Conservation (phyloP, 345 rosid species). For the Linum lewisii region DNA sequence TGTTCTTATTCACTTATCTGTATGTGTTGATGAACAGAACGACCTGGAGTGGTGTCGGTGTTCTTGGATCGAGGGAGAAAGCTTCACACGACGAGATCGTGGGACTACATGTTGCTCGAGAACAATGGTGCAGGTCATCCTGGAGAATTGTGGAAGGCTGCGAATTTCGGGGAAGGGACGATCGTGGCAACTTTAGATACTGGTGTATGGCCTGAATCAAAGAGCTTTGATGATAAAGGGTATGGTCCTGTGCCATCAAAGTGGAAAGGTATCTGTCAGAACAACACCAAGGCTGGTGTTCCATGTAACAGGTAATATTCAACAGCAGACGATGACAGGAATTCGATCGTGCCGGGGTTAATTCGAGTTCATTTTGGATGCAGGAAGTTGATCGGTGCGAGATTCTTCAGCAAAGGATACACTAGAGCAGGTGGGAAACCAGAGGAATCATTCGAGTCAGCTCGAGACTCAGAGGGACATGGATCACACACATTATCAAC, state of each 20-base stretch:
- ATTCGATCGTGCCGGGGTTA: too few species aligned
- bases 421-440: conserved; percentile 36
- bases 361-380: too few species aligned
- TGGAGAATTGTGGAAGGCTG: conserved; percentile 3
- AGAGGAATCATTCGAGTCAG: conserved; percentile 38
- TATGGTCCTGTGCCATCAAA: too few species aligned
- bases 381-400: conserved; percentile 80
- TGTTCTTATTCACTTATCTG: neutral
- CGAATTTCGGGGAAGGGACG: conserved; percentile 9
- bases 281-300: conserved; percentile 33
- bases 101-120: conserved; percentile 17
- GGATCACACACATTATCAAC: conserved; percentile 89
- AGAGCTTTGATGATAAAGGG: too few species aligned
- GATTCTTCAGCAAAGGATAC: conserved; percentile 39
- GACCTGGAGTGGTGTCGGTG: conserved; percentile 8
- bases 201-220: too few species aligned
- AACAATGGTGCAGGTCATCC: neutral
- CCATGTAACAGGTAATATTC: conserved; percentile 84
- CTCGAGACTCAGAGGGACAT: conserved; percentile 76
- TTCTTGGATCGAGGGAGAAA: too few species aligned
- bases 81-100: conserved; percentile 19
- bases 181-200: conserved; percentile 18
- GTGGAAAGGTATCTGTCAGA: too few species aligned
- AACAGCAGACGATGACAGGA: too few species aligned
- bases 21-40: neutral